Base-by-base conservation (phyloP, 768 basidiomycete genomes). In the Hortiboletus flavorubellus region DNA sequence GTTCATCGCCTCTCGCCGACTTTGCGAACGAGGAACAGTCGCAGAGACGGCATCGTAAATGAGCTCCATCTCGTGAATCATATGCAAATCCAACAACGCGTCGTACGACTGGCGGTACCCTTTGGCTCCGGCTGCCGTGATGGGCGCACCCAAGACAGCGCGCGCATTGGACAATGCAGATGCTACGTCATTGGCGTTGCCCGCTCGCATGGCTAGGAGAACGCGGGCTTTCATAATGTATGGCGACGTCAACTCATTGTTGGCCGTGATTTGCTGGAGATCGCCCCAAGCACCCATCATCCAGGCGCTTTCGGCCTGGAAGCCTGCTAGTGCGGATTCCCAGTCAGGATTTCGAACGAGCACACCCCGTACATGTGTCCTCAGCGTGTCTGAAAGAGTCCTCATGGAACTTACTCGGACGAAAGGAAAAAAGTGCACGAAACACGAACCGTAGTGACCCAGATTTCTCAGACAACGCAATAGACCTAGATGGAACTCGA, bases 241-340 rank as follows among this genome's bases (percentile, higher is more conserved):
- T 0, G 92, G 77, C 0, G 81, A 78, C 21, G 80, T 76, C 12
- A 73, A 68, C n/a, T 78, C 72, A 16, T 78, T 75, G 30, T 72
- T 74, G 38, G 77, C 73, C 21, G 86, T 79, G 41, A 91, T 76
- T 16, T 73, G 72, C 49, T 83, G 78, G 15, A 99, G 89, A 48
- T 89, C 88, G 3, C 81, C 78, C 94, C 95, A 98, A 60, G 94
- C 93, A 6, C 93, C 90, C 34, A 93, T 87, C 83, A 95, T 95
- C 88, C 94, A 96, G 2, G 93, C 91, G 57, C 93, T 91, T 74
- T 99, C 95, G 11, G 90, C 84, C 62, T 93, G 90, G 66, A 93
- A 98, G 0, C 87, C 85, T 7, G 87, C 83, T 11, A 99, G 75
- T 3, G 80, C 77, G 7, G 77, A 67, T 54, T 88, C 81, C 96